Conservation (phyloP, 768 basidiomycete genomes). For the Tulasnella sp. region DNA sequence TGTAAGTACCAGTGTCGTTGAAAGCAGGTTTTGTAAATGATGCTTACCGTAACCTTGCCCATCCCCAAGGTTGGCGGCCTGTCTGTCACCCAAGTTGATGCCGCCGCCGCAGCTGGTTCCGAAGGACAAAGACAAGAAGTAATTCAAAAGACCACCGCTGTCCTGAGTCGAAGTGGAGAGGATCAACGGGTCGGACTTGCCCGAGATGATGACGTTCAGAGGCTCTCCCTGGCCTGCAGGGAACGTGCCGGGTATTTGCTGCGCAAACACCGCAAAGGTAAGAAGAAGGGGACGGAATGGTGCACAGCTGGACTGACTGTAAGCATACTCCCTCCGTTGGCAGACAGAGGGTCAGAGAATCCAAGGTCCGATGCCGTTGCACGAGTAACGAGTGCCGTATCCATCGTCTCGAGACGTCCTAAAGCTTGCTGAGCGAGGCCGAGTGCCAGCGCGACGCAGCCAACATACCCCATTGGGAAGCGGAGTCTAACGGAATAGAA, state of each 20-base stretch:
- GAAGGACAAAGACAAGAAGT: constrained; percentile 67
- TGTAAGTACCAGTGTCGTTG: not conserved
- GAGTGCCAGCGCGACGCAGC: not conserved
- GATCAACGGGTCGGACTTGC: constrained; percentile 57
- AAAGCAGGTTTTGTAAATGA: not conserved
- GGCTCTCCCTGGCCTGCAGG: constrained; percentile 76
- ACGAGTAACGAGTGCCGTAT: not conserved
- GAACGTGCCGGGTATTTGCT: constrained; percentile 31
- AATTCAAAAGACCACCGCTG: constrained; percentile 72
- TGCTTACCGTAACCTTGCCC: constrained; percentile 57
- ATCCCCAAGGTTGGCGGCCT: constrained; percentile 73
- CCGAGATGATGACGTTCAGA: constrained; percentile 70
- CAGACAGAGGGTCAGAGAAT: constrained; percentile 27
- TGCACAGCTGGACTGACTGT: constrained; percentile 41
- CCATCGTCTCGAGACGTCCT: not conserved
- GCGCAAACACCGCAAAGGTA: not conserved
- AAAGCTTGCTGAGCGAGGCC: not conserved
- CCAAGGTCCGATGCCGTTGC: not conserved
- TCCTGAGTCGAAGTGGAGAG: constrained; percentile 34
- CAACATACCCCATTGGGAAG: not conserved
- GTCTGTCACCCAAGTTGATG: constrained; percentile 57
- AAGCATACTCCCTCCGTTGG: constrained; percentile 53
- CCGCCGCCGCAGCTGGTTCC: constrained; percentile 66
- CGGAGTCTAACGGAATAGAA: no score
- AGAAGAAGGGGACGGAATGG: constrained; percentile 35